Evolutionary conservation across 352 stramenopile genomes (phyloP).

Genomic region (Globisporangium parvum): DNA sequence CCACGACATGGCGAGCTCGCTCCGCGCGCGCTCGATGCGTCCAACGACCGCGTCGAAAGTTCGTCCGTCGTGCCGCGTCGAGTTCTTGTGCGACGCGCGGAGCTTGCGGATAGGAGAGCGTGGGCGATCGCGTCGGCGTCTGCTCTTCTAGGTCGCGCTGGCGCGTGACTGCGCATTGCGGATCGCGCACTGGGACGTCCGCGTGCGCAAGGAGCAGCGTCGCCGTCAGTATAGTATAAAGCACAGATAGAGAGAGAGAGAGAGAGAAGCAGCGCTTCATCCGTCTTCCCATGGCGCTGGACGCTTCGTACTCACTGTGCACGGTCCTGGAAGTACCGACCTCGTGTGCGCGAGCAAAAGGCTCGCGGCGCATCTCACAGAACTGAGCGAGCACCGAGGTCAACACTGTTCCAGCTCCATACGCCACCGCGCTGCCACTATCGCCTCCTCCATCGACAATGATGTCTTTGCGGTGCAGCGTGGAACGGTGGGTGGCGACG

Average conservation of each 20-base stretch:
- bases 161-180: not conserved
- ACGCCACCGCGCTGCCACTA: too few species aligned
- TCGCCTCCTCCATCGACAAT: too few species aligned
- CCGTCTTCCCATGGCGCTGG: too few species aligned
- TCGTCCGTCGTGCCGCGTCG: slow-evolving; percentile 6
- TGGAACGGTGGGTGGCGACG: too few species aligned
- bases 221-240: slow-evolving; percentile 6
- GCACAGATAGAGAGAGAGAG: not conserved
- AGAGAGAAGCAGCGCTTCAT: too few species aligned
- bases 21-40: slow-evolving; percentile 4
- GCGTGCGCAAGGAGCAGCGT: not conserved
- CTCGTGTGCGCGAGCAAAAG: too few species aligned
- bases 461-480: too few species aligned
- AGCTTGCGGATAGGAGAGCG: slow-evolving; percentile 13
- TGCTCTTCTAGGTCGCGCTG: slow-evolving; percentile 29
- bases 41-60: slow-evolving; percentile 2
- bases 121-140: slow-evolving; percentile 22
- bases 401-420: too few species aligned
- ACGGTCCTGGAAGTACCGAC: too few species aligned
- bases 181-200: not conserved
- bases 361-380: too few species aligned
- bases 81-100: slow-evolving; percentile 1
- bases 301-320: too few species aligned
- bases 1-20: slow-evolving; percentile 5
- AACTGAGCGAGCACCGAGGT: too few species aligned